Base-by-base conservation (phyloP, 1,284 basidiomycete species). In the Ceratobasidium sp. region DNA sequence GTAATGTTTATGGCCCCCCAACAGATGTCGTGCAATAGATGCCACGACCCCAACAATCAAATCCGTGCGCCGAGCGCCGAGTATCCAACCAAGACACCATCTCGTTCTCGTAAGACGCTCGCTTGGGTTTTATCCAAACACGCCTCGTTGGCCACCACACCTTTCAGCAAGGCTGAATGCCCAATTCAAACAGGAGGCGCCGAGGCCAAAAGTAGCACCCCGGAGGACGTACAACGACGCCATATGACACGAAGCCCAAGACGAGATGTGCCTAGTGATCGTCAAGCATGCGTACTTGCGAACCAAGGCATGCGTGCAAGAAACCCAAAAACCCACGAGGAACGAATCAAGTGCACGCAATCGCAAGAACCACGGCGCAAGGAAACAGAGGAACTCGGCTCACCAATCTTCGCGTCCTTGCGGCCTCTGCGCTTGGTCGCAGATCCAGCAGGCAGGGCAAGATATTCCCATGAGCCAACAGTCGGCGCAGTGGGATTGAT, bases 361-460 rank as follows among this genome's bases (percentile, higher is more conserved):
- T 21, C n/a, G 30, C 21, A 26, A 64, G 43, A n/a, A 36, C 50
- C 50, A 39, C 32, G 28, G n/a, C 10, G 32, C 14, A 32, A 18
- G 32, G 52, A 32, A 53, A 53, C 5, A 5, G 18, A 28, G 52
- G 21, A 32, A 55, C 18, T 30, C 12, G 8, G 80, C 84, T 73
- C 72, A 92, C 91, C 91, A 75, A 92, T 90, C 82, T 90, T 92
- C n/a, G 89, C 91, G 78, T 94, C 92, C 80, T 94, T 95, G 71
- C 91, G 88, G 26, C 91, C 89, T 75, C 91, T 85, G 78, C 86
- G 88, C 85, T 96, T 94, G 6, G 93, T 93, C 30, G 92, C 87
- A 0, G 93, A 91, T 3, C 91, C 91, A 41, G 84, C 85, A 14
- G 92, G 92, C 59, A 96, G 81, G 76, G 88, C 87, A 36, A 96